Base-by-base conservation (phyloP, 2,329 filamentous ascomycete species). In the Diaporthe australafricana region DNA sequence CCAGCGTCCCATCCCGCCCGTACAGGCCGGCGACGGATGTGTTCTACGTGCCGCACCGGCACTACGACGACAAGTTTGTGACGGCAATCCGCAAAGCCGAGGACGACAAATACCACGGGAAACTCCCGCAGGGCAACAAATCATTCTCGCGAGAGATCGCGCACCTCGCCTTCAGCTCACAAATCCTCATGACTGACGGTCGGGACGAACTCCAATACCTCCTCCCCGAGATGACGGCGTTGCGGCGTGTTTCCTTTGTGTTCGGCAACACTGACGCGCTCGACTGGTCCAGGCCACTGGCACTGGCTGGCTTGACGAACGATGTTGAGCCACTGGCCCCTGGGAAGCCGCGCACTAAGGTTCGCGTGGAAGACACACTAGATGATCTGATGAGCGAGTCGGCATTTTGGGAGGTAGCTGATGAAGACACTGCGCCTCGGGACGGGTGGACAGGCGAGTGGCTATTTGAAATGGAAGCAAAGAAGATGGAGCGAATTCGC, bases 21-120 rank as follows among this genome's bases (percentile, higher is more conserved):
- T 68, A 68, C 38, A 27, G 38, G 22, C 65, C 48, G 45, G 50
- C 22, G 38, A 12, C 25, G 38, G 65, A 68, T 45, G 25, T 74
- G 12, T 50, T 72, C 25, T 45, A 30, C 32, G 25, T 56, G 40
- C 65, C 40, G n/a, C 12, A 47, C 42, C 40, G 42, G 20, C 40
- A 63, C 42, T 32, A 32, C 7, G 42, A 63, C 40, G 2, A 48
- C 12, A n/a, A n/a, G n/a, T 63, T 63, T 9, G 4, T 47, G 17
- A 12, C 11, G 17, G 42, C 40, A 2, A 17, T 63, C 8, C 20
- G 17, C 17, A 63, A 32, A 11, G 22, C 25, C 5, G 40, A 63
- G 40, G 12, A 22, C 12, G 57, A 47, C 4, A 40, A 63, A 27
- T 47, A 48, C 57, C 14, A 32, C 17, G 57, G 40, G 11, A 9